Percentiles rank a stretch among this genome's conserved stretches.
Conservation (phyloP, 805 yeast genomes). For the Ogataea glucozyma region DNA sequence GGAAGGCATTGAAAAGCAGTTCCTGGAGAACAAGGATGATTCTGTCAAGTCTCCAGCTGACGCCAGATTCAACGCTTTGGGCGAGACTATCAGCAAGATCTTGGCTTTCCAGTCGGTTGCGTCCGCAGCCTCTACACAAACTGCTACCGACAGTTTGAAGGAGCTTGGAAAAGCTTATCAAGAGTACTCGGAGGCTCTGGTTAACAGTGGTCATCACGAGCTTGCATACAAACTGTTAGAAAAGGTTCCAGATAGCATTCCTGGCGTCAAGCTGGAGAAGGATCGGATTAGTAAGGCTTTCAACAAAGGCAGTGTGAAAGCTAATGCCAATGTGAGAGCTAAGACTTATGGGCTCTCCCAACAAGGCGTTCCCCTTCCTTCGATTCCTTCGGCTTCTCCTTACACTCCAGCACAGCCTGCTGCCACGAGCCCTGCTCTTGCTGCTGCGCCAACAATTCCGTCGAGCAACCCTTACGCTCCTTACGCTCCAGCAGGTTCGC, state of each 20-base stretch:
- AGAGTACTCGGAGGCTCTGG: conserved; percentile 79
- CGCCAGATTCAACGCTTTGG: conserved; percentile 80
- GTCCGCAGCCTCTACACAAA: conserved; percentile 37
- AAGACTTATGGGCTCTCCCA: not conserved
- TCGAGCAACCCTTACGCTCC: conserved; percentile 16
- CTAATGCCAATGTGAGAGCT: conserved; percentile 22
- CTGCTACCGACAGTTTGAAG: conserved; percentile 46
- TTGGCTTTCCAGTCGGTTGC: conserved; percentile 63
- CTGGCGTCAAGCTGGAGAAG: conserved; percentile 69
- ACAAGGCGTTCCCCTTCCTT: conserved; percentile 4
- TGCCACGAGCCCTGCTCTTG: conserved; percentile 5
- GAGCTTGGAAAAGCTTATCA: conserved; percentile 61
- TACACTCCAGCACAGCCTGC: conserved; percentile 12
- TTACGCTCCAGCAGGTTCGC: conserved; percentile 4
- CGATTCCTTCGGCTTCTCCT: conserved; percentile 8
- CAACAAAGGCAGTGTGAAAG: conserved; percentile 15
- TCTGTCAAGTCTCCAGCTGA: conserved; percentile 64
- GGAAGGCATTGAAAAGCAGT: conserved; percentile 40
- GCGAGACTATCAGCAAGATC: conserved; percentile 80
- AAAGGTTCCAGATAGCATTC: conserved; percentile 71
- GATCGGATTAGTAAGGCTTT: conserved; percentile 77
- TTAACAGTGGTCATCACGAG: conserved; percentile 81
- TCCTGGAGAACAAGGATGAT: conserved; percentile 48
- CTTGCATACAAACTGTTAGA: conserved; percentile 71
- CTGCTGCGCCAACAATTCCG: conserved; percentile 7